Base-by-base conservation (phyloP, 495 filamentous ascomycete species). In the Halenospora varia region DNA sequence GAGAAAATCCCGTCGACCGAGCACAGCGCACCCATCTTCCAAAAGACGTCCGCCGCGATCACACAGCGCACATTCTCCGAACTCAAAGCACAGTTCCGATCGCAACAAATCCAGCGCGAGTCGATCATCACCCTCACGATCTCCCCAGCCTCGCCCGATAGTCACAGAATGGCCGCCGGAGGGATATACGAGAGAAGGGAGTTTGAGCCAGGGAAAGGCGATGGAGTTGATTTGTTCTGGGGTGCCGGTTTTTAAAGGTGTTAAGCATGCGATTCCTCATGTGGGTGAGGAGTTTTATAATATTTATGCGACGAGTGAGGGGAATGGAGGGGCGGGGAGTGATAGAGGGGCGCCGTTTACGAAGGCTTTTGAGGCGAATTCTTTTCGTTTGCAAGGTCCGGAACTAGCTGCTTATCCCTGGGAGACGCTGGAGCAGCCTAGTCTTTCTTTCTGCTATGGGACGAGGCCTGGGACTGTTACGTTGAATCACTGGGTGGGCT, bases 401-500 rank as follows among this genome's bases (percentile, higher is more conserved):
- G 68, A 63, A 13, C 64, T 65, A 57, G 68, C 71, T 10, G 71
- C 57, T 0, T 70, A 79, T 59, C 82, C 83, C 2, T 87, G 83
- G 84, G 78, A 85, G 53, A 80, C 83, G 3, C 66, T 88, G 13
- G 84, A 88, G 66, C 83, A 88, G 60, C 84, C 84, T 6, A 85
- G 82, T 61, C 78, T 81, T 64, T 72, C 80, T 2, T 83, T 82
- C 59, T 82, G 76, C 68, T 81, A 76, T 66, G 84, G 84, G 22
- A 66, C 63, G 22, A 73, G 75, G 18, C 76, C 83, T 2, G 84
- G 83, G 18, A 86, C 84, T 10, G 74, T 82, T 39, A 87, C 83
- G 4, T 67, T 87, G 42, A 86, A 81, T 61, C 74, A 79, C 54
- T 85, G 79, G 74, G 77, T 76, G 4, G 70, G 75, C 25, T 67